Percentiles rank a stretch among this genome's conserved stretches.
Evolutionary conservation across 257 asterid genomes (phyloP).

Genomic region (Rauvolfia tetraphylla): DNA sequence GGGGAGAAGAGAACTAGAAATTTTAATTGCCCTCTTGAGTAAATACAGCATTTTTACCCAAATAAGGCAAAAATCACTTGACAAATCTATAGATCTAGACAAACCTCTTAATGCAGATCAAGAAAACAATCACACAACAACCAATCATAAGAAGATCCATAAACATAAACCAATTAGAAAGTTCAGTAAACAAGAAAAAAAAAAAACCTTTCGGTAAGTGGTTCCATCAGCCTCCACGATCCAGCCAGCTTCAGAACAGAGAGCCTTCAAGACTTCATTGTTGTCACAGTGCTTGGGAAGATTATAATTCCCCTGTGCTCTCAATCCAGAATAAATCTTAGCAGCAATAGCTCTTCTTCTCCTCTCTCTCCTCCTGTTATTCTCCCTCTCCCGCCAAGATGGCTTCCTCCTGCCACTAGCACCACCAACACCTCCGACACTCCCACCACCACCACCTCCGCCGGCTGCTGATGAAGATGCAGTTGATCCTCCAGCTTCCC

Average conservation of each 20-base stretch:
- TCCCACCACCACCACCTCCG: slow-evolving; percentile 21
- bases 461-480: slow-evolving; percentile 52
- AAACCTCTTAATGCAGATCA: slow-evolving; percentile 12
- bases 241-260: slow-evolving; percentile 96
- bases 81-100: slow-evolving; percentile 49
- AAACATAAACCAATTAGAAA: background rate
- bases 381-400: slow-evolving; percentile 94
- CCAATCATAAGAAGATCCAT: slow-evolving; percentile 5
- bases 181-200: background rate
- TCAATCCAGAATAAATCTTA: slow-evolving; percentile 76
- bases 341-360: slow-evolving; percentile 95
- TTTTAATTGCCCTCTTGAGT: background rate
- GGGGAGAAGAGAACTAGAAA: slow-evolving; percentile 7
- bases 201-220: slow-evolving; percentile 80
- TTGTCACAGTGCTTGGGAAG: slow-evolving; percentile 94
- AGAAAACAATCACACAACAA: background rate
- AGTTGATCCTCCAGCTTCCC: slow-evolving; percentile 87
- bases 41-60: slow-evolving; percentile 18
- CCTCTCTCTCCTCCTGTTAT: slow-evolving; percentile 93
- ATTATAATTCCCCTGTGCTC: slow-evolving; percentile 94
- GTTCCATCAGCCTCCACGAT: slow-evolving; percentile 93
- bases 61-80: slow-evolving; percentile 22
- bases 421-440: slow-evolving; percentile 23
- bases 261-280: slow-evolving; percentile 93
- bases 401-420: slow-evolving; percentile 83